Conservation (phyloP, 176 grass and related monocot species). For the Phoenix roebelenii region DNA sequence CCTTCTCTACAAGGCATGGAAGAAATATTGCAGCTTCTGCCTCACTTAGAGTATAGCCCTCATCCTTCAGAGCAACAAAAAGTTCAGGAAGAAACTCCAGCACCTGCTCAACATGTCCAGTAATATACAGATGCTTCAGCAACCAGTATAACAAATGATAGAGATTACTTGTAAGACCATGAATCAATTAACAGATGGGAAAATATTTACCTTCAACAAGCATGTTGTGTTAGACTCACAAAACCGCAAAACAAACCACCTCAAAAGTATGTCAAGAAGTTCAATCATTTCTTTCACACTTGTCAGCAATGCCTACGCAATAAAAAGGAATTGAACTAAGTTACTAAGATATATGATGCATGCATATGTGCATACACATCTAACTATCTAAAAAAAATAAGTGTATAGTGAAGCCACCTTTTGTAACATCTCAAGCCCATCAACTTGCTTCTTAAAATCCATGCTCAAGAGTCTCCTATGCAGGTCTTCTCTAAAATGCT, state of each 20-base stretch:
- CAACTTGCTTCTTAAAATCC: conserved; percentile 98
- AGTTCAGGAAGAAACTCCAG: conserved; percentile 98
- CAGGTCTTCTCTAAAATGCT: conserved; percentile 91
- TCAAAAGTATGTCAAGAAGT: conserved; percentile 94
- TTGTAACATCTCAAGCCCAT: conserved; percentile 90
- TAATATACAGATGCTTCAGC: conserved; percentile 10
- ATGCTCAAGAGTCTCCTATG: conserved; percentile 82
- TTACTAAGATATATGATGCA: neutral
- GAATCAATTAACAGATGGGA: neutral
- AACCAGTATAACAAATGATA: neutral
- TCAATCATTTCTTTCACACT: conserved; percentile 74
- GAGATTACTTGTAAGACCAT: neutral
- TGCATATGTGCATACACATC: neutral
- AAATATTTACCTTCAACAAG: conserved; percentile 71
- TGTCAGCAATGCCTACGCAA: conserved; percentile 55
- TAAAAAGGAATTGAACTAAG: neutral
- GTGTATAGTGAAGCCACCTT: conserved; percentile 39
- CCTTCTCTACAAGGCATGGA: conserved; percentile 91
- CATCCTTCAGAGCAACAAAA: conserved; percentile 80
- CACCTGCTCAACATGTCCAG: conserved; percentile 35
- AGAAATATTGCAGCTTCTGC: conserved; percentile 93
- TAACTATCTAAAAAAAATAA: neutral
- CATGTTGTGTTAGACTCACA: conserved; percentile 98
- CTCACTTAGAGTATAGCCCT: conserved; percentile 81
- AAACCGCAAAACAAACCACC: conserved; percentile 97